These are phyloP conservation scores for Hura crepitans DNA, from an alignment of 441 rosid genomes.

Conservation along the genomic window DNA sequence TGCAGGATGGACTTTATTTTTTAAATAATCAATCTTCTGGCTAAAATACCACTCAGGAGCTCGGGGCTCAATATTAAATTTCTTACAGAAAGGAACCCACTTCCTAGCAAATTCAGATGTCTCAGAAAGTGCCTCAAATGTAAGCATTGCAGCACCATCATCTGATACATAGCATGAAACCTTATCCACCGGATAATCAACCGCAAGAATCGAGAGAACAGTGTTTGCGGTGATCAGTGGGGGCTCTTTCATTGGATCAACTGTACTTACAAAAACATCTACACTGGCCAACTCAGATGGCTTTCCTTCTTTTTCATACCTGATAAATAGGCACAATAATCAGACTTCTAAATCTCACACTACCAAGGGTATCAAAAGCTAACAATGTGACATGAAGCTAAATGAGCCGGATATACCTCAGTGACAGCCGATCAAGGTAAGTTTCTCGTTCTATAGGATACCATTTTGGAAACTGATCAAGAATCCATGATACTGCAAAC, in stretches of 20 bases:
- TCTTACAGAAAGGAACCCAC: constrained; percentile 99
- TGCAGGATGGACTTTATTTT: constrained; percentile 70
- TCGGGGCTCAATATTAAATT: constrained; percentile 79
- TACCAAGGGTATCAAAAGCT: neutral
- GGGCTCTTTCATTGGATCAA: constrained; percentile 96
- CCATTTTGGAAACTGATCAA: constrained; percentile 99
- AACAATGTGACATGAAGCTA: neutral
- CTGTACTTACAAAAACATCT: constrained; percentile 90
- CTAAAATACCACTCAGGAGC: constrained; percentile 98
- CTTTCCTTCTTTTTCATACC: constrained; percentile 95
- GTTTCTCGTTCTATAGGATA: constrained; percentile 81
- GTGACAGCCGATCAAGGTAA: constrained; percentile 88
- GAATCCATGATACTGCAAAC: constrained; percentile 98
- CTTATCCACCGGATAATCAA: constrained; percentile 89
- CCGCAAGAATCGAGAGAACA: constrained; percentile 93
- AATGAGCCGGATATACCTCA: constrained; percentile 45
- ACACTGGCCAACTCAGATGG: constrained; percentile 64
- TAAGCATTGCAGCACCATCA: constrained; percentile 99
- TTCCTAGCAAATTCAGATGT: constrained; percentile 92
- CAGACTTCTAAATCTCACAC: neutral
- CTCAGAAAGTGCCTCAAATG: constrained; percentile 97
- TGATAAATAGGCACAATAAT: constrained; percentile 18
- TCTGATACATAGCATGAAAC: constrained; percentile 98
- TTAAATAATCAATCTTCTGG: constrained; percentile 83
- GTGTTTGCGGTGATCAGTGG: constrained; percentile 98